Evolutionary conservation across 371 early-diverging fungal species (phyloP).

Genomic region (Mucor plumbeus): DNA sequence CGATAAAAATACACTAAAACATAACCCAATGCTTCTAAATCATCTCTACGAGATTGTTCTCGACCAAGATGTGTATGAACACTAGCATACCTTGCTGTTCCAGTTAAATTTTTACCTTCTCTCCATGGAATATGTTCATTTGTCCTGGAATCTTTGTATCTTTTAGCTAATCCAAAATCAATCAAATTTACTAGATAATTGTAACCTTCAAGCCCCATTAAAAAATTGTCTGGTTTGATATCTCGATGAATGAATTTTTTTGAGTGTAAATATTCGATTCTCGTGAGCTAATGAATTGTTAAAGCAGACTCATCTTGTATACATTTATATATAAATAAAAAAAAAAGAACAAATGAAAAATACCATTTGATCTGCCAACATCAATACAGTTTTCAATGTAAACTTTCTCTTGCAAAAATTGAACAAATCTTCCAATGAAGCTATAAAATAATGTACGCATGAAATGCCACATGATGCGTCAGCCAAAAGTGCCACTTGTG

Average conservation of each 20-base stretch:
- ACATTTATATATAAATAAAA: neutral
- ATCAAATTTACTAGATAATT: conserved; percentile 88
- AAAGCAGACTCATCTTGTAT: neutral
- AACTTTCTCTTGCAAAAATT: conserved; percentile 95
- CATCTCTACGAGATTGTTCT: conserved; percentile 98
- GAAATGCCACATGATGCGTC: conserved; percentile 1
- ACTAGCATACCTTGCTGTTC: conserved; percentile 98
- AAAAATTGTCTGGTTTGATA: conserved; percentile 98
- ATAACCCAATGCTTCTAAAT: conserved; percentile 97
- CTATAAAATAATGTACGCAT: neutral
- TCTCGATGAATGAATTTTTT: conserved; percentile 80
- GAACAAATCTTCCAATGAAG: conserved; percentile 92
- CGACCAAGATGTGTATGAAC: conserved; percentile 98
- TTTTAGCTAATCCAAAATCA: conserved; percentile 98
- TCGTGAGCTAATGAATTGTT: conserved; percentile 72
- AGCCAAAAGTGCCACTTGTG: neutral
- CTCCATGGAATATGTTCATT: conserved; percentile 95
- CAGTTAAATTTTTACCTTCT: conserved; percentile 96
- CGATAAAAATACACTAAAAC: conserved; percentile 98
- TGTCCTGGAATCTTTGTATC: conserved; percentile 93
- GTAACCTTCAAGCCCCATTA: conserved; percentile 83
- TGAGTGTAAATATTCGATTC: conserved; percentile 98
- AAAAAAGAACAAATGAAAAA: neutral
- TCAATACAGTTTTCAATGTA: conserved; percentile 93
- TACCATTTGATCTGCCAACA: conserved; percentile 97